Evolutionary conservation across 306 rosid species (phyloP), one percentile per base, ranked within the genome.

Genomic region (Prosopis cineraria): DNA sequence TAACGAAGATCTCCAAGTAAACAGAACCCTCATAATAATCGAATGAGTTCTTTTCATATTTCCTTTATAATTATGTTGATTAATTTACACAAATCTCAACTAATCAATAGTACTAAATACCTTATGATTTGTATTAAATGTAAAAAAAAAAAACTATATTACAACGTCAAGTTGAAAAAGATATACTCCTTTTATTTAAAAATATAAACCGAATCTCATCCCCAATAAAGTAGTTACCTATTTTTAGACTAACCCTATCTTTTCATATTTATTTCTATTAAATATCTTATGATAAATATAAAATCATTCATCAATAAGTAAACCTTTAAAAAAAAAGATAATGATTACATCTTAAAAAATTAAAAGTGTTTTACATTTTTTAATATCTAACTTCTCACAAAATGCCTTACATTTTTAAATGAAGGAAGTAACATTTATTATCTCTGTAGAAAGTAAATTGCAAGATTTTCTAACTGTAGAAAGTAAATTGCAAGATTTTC

Each of bases 381-480:
- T n/a, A n/a, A n/a, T n/a, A n/a, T n/a, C n/a, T n/a, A n/a, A n/a
- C n/a, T n/a, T n/a, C n/a, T n/a, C n/a, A n/a, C n/a, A n/a, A n/a
- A n/a, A n/a, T n/a, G n/a, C n/a, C n/a, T n/a, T n/a, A n/a, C n/a
- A n/a, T n/a, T n/a, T n/a, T n/a, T n/a, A n/a, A n/a, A n/a, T n/a
- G n/a, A n/a, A n/a, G n/a, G n/a, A n/a, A n/a, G n/a, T n/a, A 70
- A 36, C 80, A 68, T 52, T 25, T 76, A 74, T 80, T 68, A 73
- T 67, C 77, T 75, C 75, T 25, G 62, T 47, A 39, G 16, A 47
- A 76, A 79, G 12, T 53, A 81, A 53, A 16, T 20, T 75, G 68
- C 70, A 66, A 31, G 67, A 52, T 22, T 24, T 52, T 66, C 79
- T 74, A 95, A 81, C 93, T n/a, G n/a, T n/a, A n/a, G n/a, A n/a